A percentile compares a stretch with the other conserved stretches of the same genome.
These are phyloP conservation scores for Aspergillus haitiensis DNA, from an alignment of 495 filamentous ascomycete species.

Conservation along the genomic window DNA sequence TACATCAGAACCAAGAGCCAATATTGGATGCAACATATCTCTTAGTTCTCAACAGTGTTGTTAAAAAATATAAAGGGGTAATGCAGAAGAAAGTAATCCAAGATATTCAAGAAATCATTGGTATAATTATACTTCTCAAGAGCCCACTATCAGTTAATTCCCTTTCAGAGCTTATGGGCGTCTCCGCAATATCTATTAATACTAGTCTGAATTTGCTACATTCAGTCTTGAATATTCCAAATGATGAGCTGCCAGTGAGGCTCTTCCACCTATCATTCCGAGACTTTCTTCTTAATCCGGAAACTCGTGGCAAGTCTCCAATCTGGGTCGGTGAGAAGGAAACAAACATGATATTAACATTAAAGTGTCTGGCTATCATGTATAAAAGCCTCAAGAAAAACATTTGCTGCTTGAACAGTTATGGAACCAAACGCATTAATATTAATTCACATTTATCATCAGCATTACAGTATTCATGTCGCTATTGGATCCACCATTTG, in stretches of 20 bases:
- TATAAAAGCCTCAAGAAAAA: slow-evolving; percentile 30
- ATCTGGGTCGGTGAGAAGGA: slow-evolving; percentile 34
- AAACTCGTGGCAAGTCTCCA: slow-evolving; percentile 10
- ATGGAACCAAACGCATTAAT: slow-evolving; percentile 24
- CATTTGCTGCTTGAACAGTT: slow-evolving; percentile 38
- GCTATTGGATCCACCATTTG: slow-evolving; percentile 48
- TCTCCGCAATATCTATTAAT: neutral
- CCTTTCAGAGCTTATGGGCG: slow-evolving; percentile 23
- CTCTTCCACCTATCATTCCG: slow-evolving; percentile 31
- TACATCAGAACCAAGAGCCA: slow-evolving; percentile 14
- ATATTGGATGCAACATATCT: slow-evolving; percentile 29
- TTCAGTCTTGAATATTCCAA: slow-evolving; percentile 29
- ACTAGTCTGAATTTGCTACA: slow-evolving; percentile 21
- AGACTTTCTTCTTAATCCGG: slow-evolving; percentile 28
- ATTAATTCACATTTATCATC: slow-evolving; percentile 29
- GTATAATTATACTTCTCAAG: slow-evolving; percentile 27
- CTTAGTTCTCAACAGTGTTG: slow-evolving; percentile 13
- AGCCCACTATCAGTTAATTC: slow-evolving; percentile 21
- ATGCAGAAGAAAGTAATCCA: neutral
- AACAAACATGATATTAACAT: slow-evolving; percentile 1
- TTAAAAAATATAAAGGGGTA: neutral
- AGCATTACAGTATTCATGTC: slow-evolving; percentile 44
- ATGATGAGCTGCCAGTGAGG: slow-evolving; percentile 19
- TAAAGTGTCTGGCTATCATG: slow-evolving; percentile 34
- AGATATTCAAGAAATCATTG: slow-evolving; percentile 25